Base-by-base conservation (phyloP, 352 stramenopile species). In the Pythium vanterpoolii region DNA sequence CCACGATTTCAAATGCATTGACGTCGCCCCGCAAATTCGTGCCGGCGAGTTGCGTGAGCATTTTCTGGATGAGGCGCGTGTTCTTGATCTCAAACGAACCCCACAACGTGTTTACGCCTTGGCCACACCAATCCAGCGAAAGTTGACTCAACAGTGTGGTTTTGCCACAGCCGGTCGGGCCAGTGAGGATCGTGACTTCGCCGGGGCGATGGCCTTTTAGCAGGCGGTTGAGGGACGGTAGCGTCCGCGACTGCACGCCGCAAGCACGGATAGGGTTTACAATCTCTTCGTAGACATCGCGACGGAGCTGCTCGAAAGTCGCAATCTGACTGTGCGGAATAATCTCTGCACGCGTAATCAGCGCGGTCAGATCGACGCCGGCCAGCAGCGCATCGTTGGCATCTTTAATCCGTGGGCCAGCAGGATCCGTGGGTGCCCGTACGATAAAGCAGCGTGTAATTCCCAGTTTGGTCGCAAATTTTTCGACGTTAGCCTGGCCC, bases 71-170 rank as follows among this genome's bases (percentile, higher is more conserved):
- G 16, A 99, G 69, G 10, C 90, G 76, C 43, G 94, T 98, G 69
- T 99, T 99, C 67, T 98, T 98, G 64, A 99, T 98, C 79, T 99
- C 98, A 60, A 99, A 99, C 30, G 88, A 98, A 13, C 97, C 98
- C 98, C 98, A 99, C 2, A 99, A 69, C 31, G 97, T 98, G 66
- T 96, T 98, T 38, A 99, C 87, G n/a, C 94, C 95, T 59, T 98
- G 93, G 42, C 93, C 90, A 85, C 65, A 99, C 64, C 94, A 71
- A 60, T 95, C 86, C 40, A 96, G 65, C 44, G 83, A 94, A n/a
- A 97, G 57, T 64, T 97, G 91, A 48, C 89, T 97, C 6, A 98
- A 67, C 14, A 98, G 56, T 9, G 95, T 98, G 8, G 95, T 98
- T 70, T 98, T 98, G 38, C 95, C 95, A 10, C 88, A 96, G 45